Conservation (phyloP, 352 stramenopile species). For the Phytophthora syringae region DNA sequence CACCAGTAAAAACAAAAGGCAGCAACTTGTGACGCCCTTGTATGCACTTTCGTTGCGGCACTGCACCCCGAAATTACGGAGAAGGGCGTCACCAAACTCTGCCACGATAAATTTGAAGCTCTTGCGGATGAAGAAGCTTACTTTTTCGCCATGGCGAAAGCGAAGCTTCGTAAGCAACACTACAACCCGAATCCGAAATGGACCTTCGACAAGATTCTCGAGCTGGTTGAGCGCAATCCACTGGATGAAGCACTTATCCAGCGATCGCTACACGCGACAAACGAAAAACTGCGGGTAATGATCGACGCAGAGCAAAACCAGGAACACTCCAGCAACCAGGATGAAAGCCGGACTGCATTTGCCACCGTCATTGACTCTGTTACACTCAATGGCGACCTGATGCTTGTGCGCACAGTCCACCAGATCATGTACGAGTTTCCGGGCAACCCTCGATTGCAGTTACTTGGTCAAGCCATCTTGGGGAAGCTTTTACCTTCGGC, state of each 20-base stretch:
- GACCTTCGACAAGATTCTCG: constrained; percentile 56
- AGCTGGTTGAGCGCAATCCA: constrained; percentile 65
- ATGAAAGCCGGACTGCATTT: constrained; percentile 20
- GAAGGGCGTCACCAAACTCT: constrained; percentile 28
- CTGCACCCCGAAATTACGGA: constrained; percentile 35
- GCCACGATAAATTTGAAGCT: constrained; percentile 54
- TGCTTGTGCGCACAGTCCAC: constrained; percentile 67
- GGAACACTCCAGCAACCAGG: constrained; percentile 10
- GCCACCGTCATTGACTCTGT: constrained; percentile 45
- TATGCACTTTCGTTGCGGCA: constrained; percentile 53
- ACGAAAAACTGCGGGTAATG: constrained; percentile 58
- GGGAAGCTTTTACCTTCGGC: constrained; percentile 65
- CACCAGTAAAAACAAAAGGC: constrained; percentile 3
- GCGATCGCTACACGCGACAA: constrained; percentile 61
- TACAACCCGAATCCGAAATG: constrained; percentile 59
- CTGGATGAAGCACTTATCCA: constrained; percentile 66
- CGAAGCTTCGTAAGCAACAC: constrained; percentile 55
- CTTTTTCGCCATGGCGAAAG: constrained; percentile 64
- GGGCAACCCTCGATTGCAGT: constrained; percentile 61
- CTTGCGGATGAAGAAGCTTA: constrained; percentile 63
- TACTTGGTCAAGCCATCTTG: constrained; percentile 60
- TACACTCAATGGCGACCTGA: constrained; percentile 56
- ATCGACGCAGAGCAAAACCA: constrained; percentile 25
- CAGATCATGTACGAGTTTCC: constrained; percentile 72
- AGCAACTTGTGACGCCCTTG: constrained; percentile 46